Evolutionary conservation across 2,329 filamentous ascomycete genomes (phyloP), one percentile per base, ranked within the genome.

Genomic region (Akanthomyces muscarius): DNA sequence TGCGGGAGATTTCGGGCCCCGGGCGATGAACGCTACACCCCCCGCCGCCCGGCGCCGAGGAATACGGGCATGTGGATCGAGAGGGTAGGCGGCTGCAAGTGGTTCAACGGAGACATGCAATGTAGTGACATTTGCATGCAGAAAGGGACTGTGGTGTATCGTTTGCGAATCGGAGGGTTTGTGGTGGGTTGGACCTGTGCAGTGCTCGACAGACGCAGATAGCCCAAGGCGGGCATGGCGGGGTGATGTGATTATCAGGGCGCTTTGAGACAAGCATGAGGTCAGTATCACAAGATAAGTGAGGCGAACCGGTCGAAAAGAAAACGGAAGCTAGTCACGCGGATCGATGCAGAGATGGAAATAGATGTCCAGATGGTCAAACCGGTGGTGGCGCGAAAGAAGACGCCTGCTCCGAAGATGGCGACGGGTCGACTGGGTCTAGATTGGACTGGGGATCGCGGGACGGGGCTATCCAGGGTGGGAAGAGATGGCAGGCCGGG

Each of bases 61-160:
- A 57, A 59, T 48, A 48, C 56, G 56, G 56, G 45, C 33, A 28
- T 38, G 56, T 59, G 56, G 56, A 50, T 50, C 45, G n/a, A n/a
- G 25, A 33, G 25, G 7, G 13, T 3, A 14, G 28, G 48, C 28
- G 14, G 56, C 28, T 47, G 28, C n/a, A 41, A 5, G 23, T 7
- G 5, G 18, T 59, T 21, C 5, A 47, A 50, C 21, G 54, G 41
- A 33, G 54, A 47, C 11, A 11, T 25, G 45, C 16, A 23, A 30
- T 44, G 23, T 23, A 42, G 38, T 55, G 50, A 21, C n/a, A 55
- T 55, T 36, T 42, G 18, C n/a, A 52, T 52, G 36, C 33, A 54
- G 33, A 41, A 25, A 18, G 51, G 51, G 51, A n/a, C 51, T 21
- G 21, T 38, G 18, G 50, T 25, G 48, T 33, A 16, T 38, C 51